Base-by-base conservation (phyloP, 306 rosid genomes). In the Castanopsis chinensis region DNA sequence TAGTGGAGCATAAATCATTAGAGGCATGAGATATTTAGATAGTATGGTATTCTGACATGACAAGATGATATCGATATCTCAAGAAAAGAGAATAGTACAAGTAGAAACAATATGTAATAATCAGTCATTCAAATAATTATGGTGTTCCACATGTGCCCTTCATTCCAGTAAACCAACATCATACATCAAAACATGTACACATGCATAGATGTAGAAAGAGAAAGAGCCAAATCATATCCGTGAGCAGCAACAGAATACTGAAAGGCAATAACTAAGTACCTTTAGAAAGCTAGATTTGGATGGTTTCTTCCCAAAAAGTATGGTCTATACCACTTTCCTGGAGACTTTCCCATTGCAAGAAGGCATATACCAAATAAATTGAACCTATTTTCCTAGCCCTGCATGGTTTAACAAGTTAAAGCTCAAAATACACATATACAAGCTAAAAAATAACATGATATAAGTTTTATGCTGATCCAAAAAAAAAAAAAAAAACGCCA, bases 241-340 rank as follows among this genome's bases (percentile, higher is more conserved):
- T 63, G 43, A 28, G 14, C 25, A 17, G 30, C 13, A 28, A 65
- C 17, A 21, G 19, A 23, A 32, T 4, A 41, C 33, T 35, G 14
- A 23, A 23, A 45, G 32, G 55, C 9, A 69, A 6, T 30, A 68
- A 28, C 3, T 30, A 68, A 23, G 23, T 37, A 79, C 79, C 49
- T 74, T 86, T 83, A 18, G 74, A 70, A 77, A 69, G 77, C 84
- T 86, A 67, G 91, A 81, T 86, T 92, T 94, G 18, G 95, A 81
- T 1, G 96, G 86, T 83, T 92, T 94, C 89, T 91, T 94, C 81
- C 97, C 94, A 51, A 83, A 85, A 41, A 92, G 82, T n/a, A 94
- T 87, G 53, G 79, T 85, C 89, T 73, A 91, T 87, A 94, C 97
- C 98, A 92, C 87, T 91, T 94, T 53, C 87, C 97, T 13, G 97